These are phyloP conservation scores for Chalaropsis thielavioides DNA, from an alignment of 2,329 filamentous ascomycete genomes.

Conservation along the genomic window DNA sequence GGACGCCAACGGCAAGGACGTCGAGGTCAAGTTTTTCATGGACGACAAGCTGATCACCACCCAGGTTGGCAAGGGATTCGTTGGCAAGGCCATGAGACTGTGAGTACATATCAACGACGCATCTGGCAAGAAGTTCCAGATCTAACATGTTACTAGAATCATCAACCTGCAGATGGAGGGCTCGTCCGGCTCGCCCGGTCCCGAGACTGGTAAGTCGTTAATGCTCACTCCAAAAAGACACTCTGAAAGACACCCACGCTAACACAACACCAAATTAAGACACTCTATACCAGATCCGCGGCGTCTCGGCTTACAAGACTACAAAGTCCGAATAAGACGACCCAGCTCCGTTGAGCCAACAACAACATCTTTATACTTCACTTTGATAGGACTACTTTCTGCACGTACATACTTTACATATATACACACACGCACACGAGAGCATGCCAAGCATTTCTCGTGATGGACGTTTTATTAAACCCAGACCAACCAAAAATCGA, in stretches of 20 bases:
- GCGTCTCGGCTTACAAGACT: slow-evolving; percentile 1
- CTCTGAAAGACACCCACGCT: not conserved
- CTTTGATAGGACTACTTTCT: not conserved
- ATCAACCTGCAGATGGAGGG: slow-evolving; percentile 34
- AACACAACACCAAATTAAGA: not conserved
- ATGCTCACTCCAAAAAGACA: no score
- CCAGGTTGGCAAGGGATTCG: slow-evolving; percentile 35
- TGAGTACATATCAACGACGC: slow-evolving; percentile 21
- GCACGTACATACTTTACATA: not conserved
- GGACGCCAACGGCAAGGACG: slow-evolving; percentile 37
- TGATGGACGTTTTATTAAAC: no score
- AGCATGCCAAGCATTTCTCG: no score
- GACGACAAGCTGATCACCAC: slow-evolving; percentile 35
- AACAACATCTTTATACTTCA: not conserved
- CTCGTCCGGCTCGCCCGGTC: slow-evolving; percentile 31
- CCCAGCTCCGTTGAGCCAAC: not conserved
- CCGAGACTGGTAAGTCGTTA: slow-evolving; percentile 19
- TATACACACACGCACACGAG: not conserved
- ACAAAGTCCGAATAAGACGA: not conserved
- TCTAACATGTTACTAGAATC: slow-evolving; percentile 23
- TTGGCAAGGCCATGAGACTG: slow-evolving; percentile 34
- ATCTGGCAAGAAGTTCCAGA: not conserved
- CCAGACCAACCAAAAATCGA: no score
- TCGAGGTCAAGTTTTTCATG: slow-evolving; percentile 40
- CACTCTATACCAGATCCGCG: slow-evolving; percentile 11